These are phyloP conservation scores for Trichoderma breve DNA, from an alignment of 2,329 filamentous ascomycete species.

Conservation along the genomic window DNA sequence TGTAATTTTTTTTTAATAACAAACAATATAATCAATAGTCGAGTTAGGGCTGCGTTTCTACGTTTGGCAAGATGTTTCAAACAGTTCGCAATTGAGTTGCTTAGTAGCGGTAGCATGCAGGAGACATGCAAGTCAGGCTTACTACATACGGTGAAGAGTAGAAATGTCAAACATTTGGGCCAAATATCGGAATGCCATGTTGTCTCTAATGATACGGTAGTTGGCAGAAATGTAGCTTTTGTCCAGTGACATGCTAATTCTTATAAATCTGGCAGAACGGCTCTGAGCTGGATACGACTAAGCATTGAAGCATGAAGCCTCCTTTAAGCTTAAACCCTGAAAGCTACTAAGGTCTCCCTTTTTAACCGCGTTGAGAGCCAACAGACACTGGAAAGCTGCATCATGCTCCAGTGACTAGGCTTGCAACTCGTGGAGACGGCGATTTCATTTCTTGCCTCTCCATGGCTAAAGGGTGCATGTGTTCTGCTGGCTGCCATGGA, in stretches of 20 bases:
- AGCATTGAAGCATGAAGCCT: background rate
- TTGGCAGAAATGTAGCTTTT: background rate
- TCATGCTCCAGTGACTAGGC: background rate
- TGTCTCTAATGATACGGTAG: background rate
- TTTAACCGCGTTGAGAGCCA: background rate
- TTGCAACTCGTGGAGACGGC: background rate
- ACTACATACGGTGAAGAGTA: background rate
- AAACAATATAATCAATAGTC: too few relatives aligned
- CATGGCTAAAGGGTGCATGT: background rate
- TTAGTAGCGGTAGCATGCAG: background rate
- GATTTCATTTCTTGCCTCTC: background rate
- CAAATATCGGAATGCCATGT: background rate
- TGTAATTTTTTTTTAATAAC: background rate
- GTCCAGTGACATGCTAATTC: background rate
- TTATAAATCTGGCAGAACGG: background rate
- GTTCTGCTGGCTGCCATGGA: background rate
- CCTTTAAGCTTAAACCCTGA: background rate
- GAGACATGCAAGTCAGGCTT: background rate
- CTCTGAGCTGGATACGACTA: background rate
- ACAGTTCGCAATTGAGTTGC: background rate
- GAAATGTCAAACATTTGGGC: background rate
- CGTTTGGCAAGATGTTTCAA: background rate
- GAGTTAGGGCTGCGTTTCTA: background rate
- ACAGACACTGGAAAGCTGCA: background rate
- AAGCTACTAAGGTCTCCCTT: background rate